Base-by-base conservation (phyloP, 2,329 filamentous ascomycete species). In the Venturia carpophila region DNA sequence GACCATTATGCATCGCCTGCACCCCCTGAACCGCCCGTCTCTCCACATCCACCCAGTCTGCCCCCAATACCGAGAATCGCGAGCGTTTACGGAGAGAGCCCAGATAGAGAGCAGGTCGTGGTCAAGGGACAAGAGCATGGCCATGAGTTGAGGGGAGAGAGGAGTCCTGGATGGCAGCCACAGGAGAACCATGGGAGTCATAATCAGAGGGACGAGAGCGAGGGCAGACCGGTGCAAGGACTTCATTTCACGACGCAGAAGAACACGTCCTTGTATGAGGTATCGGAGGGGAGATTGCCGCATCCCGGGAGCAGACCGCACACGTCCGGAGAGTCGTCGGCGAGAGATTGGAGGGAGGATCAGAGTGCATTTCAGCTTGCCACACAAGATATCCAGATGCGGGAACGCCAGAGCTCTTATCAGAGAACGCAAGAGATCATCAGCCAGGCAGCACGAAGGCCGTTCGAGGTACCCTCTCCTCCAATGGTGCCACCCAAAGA, bases 21-120 rank as follows among this genome's bases (percentile, higher is more conserved):
- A 34, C n/a, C 24, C 17, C 30, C 24, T 24, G 63, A 64, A 67
- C 75, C 75, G 58, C 75, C 75, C 65, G 71, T 77, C 60, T 74
- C 73, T 66, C 74, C 74, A 6, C 74, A 68, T 43, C 75, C 75
- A 21, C 75, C 75, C 17, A 71, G 73, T 64, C 70, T 77, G 27
- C 75, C 75, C 11, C 75, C 75, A 60, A 76, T 77, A 61, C 69
- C 75, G 43, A 73, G 75, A 67, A 70, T 77, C 24, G 73, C 73
- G 64, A 65, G 64, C 41, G 64, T 76, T 73, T 61, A 62, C 30
- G 56, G 24, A n/a, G 52, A 49, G 24, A 19, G 21, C 24, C 21
- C 30, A 24, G 47, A 3, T 17, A 21, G 21, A 52, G 42, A 9
- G 45, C 60, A 27, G 37, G 7, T 3, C 19, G 24, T 6, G 24